Evolutionary conservation across 2,329 filamentous ascomycete species (phyloP).

Genomic region (Alternaria postmessia): DNA sequence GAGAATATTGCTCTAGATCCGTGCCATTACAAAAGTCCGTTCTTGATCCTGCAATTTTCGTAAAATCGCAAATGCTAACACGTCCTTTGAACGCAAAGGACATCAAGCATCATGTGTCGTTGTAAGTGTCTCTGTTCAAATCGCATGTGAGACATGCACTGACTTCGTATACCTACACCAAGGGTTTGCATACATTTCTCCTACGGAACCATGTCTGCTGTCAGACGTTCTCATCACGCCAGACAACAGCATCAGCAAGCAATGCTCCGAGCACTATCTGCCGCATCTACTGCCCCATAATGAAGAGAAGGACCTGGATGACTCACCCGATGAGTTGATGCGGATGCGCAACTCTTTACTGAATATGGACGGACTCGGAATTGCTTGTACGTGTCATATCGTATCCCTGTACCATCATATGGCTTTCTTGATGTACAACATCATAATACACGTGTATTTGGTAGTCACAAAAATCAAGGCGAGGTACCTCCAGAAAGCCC

Average conservation of each 20-base stretch:
- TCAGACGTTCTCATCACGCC: slow-evolving; percentile 63
- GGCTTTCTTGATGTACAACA: not conserved
- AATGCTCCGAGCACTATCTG: slow-evolving; percentile 60
- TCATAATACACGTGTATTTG: too few relatives aligned
- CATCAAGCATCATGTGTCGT: slow-evolving; percentile 52
- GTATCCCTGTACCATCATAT: not conserved
- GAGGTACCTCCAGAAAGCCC: not conserved
- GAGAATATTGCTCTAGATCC: not conserved
- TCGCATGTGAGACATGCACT: too few relatives aligned
- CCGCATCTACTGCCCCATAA: slow-evolving; percentile 60
- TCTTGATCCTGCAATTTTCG: not conserved
- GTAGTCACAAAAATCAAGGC: not conserved
- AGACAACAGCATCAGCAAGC: slow-evolving; percentile 47
- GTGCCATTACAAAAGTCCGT: not conserved
- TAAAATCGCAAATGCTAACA: not conserved
- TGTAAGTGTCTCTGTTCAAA: slow-evolving; percentile 37
- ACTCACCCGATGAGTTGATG: slow-evolving; percentile 54
- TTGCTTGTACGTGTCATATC: slow-evolving; percentile 53
- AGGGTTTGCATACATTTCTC: slow-evolving; percentile 63
- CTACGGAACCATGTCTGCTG: slow-evolving; percentile 61
- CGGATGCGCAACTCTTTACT: slow-evolving; percentile 61
- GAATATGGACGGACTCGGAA: slow-evolving; percentile 65
- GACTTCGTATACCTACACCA: too few relatives aligned
- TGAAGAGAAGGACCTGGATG: slow-evolving; percentile 50
- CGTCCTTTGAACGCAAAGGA: not conserved